Evolutionary conservation across 768 basidiomycete species (phyloP), one percentile per base, ranked within the genome.

Genomic region (Leccinellum luteum): DNA sequence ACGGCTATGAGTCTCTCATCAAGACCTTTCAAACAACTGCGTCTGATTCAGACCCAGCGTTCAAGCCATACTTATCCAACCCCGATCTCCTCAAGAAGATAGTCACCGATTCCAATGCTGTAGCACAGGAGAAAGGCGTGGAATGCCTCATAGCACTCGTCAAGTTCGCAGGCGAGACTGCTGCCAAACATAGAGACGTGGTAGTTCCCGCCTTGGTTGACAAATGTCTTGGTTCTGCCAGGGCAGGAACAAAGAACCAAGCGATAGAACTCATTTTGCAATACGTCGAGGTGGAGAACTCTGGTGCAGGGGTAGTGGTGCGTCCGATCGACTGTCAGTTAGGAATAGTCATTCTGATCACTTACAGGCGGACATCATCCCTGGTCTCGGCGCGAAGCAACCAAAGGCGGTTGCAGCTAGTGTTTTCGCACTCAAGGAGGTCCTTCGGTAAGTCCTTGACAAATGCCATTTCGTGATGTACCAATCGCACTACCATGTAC

Each of bases 71-170:
- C 73, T 69, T 90, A 59, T 85, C 83, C 73, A 88, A 88, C 64
- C 75, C 85, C 30, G 87, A 89, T 69, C 74, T 87, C 28, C 81
- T 95, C 64, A 93, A 89, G 82, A 94, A 89, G 75, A 86, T 95
- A 65, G 92, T 79, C 34, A 86, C 86, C 3, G 97, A 99, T 67
- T 78, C 94, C 1, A 98, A 98, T 73, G 97, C 90, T 27, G 96
- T 98, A 30, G 95, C 96, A 12, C 97, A 99, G 74, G 97, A 99
- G 79, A 98, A 96, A 70, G 97, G 92, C 31, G 83, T 98, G 6
- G 96, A 98, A 69, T 93, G 90, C 64, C 75, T 95, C 32, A 85
- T 89, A 54, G 80, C 87, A 30, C 81, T 98, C 57, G 86, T 97
- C 64, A 92, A 94, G 75, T 92, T 87, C 68, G 91, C 94, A 7